These are phyloP conservation scores for Oryza australiensis DNA, from an alignment of 176 grass and related monocot species.

Conservation along the genomic window DNA sequence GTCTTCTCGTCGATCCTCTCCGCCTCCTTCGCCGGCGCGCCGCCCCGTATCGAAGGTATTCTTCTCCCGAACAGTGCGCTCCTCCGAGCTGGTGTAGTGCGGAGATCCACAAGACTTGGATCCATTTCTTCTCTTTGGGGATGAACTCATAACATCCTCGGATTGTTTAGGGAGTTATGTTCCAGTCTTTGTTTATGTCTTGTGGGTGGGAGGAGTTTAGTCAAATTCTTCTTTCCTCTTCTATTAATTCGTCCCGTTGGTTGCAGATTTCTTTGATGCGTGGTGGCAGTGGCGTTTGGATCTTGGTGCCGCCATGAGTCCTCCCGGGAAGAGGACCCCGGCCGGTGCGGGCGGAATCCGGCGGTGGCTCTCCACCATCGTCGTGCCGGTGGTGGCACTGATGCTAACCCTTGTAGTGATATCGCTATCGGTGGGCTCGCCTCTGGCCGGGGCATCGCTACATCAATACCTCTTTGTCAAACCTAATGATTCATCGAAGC, in stretches of 20 bases:
- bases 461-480: conserved; percentile 39
- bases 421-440: conserved; percentile 54
- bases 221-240: not conserved
- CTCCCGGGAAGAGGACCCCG: conserved; percentile 40
- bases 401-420: conserved; percentile 60
- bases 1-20: too few species aligned
- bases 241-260: too few species aligned
- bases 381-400: conserved; percentile 47
- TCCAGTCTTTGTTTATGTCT: too few species aligned
- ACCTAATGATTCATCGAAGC: conserved; percentile 16
- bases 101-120: not conserved
- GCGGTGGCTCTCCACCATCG: conserved; percentile 51
- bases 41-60: too few species aligned
- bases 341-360: conserved; percentile 28
- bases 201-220: too few species aligned
- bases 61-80: too few species aligned
- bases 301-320: conserved; percentile 30
- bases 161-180: not conserved
- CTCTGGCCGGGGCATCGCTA: conserved; percentile 42
- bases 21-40: too few species aligned
- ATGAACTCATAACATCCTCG: not conserved
- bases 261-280: not conserved
- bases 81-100: not conserved
- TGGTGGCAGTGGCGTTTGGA: not conserved
- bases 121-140: not conserved